Evolutionary conservation across 352 stramenopile species (phyloP).

Genomic region (Globisporangium carolinianum): DNA sequence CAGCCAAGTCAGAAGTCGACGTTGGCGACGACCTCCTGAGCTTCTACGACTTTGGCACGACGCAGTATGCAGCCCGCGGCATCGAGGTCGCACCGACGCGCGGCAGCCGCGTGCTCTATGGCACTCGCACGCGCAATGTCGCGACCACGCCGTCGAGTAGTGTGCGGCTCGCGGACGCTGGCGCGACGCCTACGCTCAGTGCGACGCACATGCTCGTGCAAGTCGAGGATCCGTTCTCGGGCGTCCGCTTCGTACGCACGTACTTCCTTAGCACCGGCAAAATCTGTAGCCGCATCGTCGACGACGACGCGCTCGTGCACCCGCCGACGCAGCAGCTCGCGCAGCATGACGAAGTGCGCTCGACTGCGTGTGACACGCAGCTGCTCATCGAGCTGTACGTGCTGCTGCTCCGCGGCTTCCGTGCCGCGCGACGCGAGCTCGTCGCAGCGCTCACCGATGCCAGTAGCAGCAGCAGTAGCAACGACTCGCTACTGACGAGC

Average conservation of each 20-base stretch:
- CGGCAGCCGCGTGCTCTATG: slow-evolving; percentile 58
- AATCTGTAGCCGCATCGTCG: slow-evolving; percentile 35
- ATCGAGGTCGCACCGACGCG: slow-evolving; percentile 20
- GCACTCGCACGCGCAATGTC: slow-evolving; percentile 29
- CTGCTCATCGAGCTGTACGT: slow-evolving; percentile 33
- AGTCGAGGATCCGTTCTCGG: slow-evolving; percentile 65
- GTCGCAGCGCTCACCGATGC: slow-evolving; percentile 2
- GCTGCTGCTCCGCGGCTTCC: slow-evolving; percentile 35
- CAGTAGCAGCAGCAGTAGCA: too few relatives aligned
- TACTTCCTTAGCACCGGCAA: slow-evolving; percentile 67
- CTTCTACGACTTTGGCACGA: slow-evolving; percentile 79
- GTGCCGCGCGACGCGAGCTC: slow-evolving; percentile 6
- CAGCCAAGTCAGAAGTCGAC: slow-evolving; percentile 39
- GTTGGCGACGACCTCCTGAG: slow-evolving; percentile 61
- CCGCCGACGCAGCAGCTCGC: slow-evolving; percentile 9
- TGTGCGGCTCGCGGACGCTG: slow-evolving; percentile 27
- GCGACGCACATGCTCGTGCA: slow-evolving; percentile 66
- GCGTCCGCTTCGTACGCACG: slow-evolving; percentile 49
- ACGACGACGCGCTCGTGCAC: slow-evolving; percentile 57
- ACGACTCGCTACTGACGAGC: not conserved
- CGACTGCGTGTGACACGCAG: slow-evolving; percentile 16
- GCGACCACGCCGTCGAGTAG: slow-evolving; percentile 25
- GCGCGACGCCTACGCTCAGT: slow-evolving; percentile 11
- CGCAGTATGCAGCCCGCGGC: slow-evolving; percentile 41
- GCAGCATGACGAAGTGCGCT: slow-evolving; percentile 11